A percentile compares a stretch with the other conserved stretches of the same genome.
Evolutionary conservation across 78 protist species (phyloP).

Genomic region (Cavenderia fasciculata): DNA sequence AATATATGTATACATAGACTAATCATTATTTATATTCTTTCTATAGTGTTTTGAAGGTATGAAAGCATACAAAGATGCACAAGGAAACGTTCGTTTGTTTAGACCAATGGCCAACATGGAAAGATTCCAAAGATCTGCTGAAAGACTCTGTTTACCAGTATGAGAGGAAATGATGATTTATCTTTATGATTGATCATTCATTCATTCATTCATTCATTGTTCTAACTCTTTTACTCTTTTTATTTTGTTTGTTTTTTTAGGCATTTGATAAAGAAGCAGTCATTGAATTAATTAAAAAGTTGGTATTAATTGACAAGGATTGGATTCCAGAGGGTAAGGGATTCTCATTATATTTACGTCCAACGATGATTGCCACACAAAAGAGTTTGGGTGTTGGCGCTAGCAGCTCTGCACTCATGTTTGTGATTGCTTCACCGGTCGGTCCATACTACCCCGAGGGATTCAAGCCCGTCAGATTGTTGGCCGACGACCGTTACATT

Average conservation of each 20-base stretch:
- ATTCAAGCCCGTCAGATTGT: constrained; percentile 93
- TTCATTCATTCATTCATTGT: constrained; percentile 1
- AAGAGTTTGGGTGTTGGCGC: constrained; percentile 78
- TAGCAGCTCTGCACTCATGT: constrained; percentile 59
- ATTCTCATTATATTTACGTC: constrained; percentile 97
- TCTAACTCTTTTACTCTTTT: no score
- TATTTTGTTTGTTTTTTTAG: no score
- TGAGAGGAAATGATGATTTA: neutral
- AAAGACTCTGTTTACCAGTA: constrained; percentile 93
- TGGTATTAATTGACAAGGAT: constrained; percentile 89
- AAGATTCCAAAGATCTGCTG: constrained; percentile 86
- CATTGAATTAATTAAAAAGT: constrained; percentile 88
- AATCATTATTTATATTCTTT: no score
- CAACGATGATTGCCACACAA: constrained; percentile 94
- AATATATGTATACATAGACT: neutral
- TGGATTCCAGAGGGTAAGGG: constrained; percentile 96
- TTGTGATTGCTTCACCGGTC: constrained; percentile 94
- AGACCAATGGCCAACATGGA: constrained; percentile 96
- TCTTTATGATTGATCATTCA: neutral
- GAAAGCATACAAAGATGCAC: constrained; percentile 94
- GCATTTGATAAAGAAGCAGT: constrained; percentile 80
- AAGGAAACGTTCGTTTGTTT: constrained; percentile 85
- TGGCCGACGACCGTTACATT: constrained; percentile 86
- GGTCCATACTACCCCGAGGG: constrained; percentile 98
- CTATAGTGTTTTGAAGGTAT: constrained; percentile 98